A percentile compares a stretch with the other conserved stretches of the same genome.
These are phyloP conservation scores for Citrullus amarus DNA, from an alignment of 306 rosid genomes.

Conservation along the genomic window DNA sequence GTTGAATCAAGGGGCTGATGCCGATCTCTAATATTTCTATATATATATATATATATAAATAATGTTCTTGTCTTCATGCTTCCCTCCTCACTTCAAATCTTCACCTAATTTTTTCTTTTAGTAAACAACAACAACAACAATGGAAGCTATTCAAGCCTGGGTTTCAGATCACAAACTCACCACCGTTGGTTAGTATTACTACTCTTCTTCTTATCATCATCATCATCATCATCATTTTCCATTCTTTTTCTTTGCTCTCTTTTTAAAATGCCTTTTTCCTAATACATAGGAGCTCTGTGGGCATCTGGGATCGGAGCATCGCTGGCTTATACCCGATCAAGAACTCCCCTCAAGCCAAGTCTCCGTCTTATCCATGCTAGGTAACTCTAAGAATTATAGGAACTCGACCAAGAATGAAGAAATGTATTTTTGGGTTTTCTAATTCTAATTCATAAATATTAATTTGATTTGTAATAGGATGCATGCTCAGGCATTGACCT, in stretches of 20 bases:
- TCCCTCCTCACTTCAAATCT: not conserved
- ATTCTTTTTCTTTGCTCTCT: not conserved
- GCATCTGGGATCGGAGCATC: conserved; percentile 73
- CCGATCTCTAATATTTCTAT: no score
- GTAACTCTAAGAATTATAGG: conserved; percentile 3
- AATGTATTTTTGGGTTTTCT: not conserved
- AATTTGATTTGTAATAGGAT: conserved; percentile 24
- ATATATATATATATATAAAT: no score
- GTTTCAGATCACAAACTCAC: conserved; percentile 65
- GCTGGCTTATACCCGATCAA: conserved; percentile 32
- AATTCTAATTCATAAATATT: not conserved
- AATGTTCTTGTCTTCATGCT: not conserved
- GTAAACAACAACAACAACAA: not conserved
- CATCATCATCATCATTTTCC: no score
- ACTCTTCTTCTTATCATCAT: no score
- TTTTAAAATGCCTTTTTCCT: not conserved
- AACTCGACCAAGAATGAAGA: no score
- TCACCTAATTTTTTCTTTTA: not conserved
- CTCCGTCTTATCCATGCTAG: conserved; percentile 86
- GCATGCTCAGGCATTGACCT: conserved; percentile 78
- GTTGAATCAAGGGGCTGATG: not conserved
- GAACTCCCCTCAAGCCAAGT: conserved; percentile 63
- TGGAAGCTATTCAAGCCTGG: conserved; percentile 73
- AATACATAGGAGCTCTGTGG: conserved; percentile 43
- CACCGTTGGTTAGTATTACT: conserved; percentile 23